These are phyloP conservation scores for Phylloboletellus chloephorus DNA, from an alignment of 1,284 basidiomycete species.

Conservation along the genomic window DNA sequence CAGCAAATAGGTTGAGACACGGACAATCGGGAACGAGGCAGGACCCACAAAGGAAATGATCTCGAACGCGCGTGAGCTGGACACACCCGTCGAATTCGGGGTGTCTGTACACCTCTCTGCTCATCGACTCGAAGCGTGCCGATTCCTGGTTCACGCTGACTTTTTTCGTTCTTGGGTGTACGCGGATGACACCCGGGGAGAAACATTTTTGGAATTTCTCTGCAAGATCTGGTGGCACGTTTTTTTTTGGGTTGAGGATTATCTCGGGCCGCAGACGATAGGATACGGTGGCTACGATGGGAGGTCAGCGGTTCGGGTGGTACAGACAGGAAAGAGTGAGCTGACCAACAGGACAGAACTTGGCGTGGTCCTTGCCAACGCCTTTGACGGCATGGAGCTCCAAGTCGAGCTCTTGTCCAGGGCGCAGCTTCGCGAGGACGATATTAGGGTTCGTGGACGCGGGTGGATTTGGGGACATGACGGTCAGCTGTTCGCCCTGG, in stretches of 20 bases:
- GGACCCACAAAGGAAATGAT: constrained; percentile 87
- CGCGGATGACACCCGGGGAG: constrained; percentile 81
- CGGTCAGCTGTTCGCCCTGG: constrained; percentile 74
- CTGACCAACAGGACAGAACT: constrained; percentile 94
- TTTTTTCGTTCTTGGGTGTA: constrained; percentile 53
- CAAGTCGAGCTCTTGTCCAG: constrained; percentile 80
- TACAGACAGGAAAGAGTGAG: constrained; percentile 12
- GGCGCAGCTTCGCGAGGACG: constrained; percentile 89
- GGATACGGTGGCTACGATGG: constrained; percentile 75
- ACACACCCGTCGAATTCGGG: constrained; percentile 87
- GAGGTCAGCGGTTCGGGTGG: constrained; percentile 1
- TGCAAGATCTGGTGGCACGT: constrained; percentile 57
- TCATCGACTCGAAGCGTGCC: constrained; percentile 86
- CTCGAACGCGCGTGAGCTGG: constrained; percentile 80
- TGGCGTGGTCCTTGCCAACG: constrained; percentile 95
- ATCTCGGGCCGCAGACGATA: constrained; percentile 92
- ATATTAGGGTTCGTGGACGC: constrained; percentile 79
- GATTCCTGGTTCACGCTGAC: constrained; percentile 58
- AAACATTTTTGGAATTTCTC: constrained; percentile 88
- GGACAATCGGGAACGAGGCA: neutral
- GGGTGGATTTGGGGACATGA: constrained; percentile 53
- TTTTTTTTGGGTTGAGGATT: constrained; percentile 59
- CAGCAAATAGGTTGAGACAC: constrained; percentile 1
- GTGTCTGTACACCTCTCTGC: constrained; percentile 88
- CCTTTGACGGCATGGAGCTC: constrained; percentile 94